Conservation (phyloP, 352 stramenopile genomes). For the Elongisporangium prolatum region DNA sequence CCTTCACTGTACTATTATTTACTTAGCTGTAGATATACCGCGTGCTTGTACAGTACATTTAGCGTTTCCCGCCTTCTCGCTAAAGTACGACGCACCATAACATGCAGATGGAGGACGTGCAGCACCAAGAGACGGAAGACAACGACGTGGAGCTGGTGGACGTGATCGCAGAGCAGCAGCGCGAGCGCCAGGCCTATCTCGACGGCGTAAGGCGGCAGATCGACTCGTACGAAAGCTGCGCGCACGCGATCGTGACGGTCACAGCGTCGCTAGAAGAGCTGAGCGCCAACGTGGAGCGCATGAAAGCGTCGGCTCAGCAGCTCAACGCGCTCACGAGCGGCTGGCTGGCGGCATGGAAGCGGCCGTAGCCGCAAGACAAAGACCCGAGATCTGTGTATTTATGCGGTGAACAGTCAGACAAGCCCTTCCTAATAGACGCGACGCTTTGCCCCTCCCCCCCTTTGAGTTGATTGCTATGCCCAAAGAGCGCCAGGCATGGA, state of each 20-base stretch:
- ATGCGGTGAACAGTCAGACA: constrained; percentile 2
- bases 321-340: constrained; percentile 68
- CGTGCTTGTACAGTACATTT: neutral
- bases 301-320: constrained; percentile 62
- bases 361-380: constrained; percentile 9
- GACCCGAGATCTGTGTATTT: constrained; percentile 14
- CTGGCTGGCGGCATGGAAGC: constrained; percentile 74
- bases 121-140: constrained; percentile 7
- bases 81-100: neutral
- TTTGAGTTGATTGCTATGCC: neutral
- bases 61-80: neutral
- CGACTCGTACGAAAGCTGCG: constrained; percentile 65
- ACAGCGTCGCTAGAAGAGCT: constrained; percentile 65
- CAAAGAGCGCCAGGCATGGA: constrained; percentile 28
- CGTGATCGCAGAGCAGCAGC: constrained; percentile 8
- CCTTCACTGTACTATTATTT: neutral
- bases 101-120: constrained; percentile 11
- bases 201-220: constrained; percentile 38
- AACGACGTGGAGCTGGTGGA: constrained; percentile 3
- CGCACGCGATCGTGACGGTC: constrained; percentile 34
- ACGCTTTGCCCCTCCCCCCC: neutral
- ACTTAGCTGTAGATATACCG: neutral
- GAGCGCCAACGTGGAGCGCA: constrained; percentile 52
- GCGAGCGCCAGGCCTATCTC: constrained; percentile 39
- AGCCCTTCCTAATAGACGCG: neutral